A percentile compares a stretch with the other conserved stretches of the same genome.
Evolutionary conservation across 129 eudicot genomes (phyloP).

Genomic region (Mikania micrantha): DNA sequence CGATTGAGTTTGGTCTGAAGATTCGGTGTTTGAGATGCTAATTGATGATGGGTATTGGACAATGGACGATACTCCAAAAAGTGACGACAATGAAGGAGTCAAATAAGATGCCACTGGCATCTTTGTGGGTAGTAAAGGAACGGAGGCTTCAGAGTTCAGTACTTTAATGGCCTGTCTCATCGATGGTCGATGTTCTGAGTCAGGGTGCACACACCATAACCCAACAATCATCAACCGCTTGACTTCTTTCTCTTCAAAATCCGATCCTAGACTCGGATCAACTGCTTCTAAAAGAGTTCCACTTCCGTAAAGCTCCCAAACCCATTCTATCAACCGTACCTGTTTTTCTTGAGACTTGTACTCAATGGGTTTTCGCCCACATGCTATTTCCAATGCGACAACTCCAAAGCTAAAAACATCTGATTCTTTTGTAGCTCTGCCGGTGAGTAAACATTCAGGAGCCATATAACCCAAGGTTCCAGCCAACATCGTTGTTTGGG

Average conservation of each 20-base stretch:
- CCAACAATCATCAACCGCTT: not conserved
- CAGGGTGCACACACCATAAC: not conserved
- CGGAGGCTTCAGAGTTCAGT: not conserved
- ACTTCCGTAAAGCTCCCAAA: not conserved
- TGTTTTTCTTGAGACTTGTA: not conserved
- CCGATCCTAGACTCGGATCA: not conserved
- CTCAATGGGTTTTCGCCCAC: not conserved
- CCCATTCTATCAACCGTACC: not conserved
- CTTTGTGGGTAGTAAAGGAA: not conserved
- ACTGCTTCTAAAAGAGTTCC: not conserved
- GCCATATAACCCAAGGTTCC: not conserved
- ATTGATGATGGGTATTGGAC: conserved; percentile 1
- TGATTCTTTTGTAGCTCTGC: no score
- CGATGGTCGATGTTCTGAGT: not conserved
- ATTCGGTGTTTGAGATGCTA: not conserved
- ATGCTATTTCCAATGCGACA: no score
- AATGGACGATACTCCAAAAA: not conserved
- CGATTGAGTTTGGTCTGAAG: no score
- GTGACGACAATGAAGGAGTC: not conserved
- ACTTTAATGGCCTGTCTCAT: not conserved
- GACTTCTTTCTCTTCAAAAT: not conserved
- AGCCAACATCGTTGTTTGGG: not conserved
- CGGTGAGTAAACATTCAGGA: not conserved
- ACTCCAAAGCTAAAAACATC: no score
- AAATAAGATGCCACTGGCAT: not conserved